Base-by-base conservation (phyloP, 139 green algal species). In the Micractinium conductrix region DNA sequence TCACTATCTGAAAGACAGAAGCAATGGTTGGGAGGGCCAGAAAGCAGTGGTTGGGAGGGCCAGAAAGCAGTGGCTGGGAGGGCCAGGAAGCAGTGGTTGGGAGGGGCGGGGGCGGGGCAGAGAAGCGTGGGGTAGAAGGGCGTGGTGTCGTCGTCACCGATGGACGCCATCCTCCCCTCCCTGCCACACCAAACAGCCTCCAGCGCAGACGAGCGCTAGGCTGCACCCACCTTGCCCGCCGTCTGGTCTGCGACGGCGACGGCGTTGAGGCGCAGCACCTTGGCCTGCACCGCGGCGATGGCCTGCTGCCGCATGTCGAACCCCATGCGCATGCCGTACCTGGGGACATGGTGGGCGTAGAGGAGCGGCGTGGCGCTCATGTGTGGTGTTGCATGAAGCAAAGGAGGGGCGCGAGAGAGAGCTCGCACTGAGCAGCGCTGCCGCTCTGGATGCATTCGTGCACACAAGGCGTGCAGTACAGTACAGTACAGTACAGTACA, bases 211-310 rank as follows among this genome's bases (percentile, higher is more conserved):
- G n/a, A n/a, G n/a, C n/a, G n/a, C n/a, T 7, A 28, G 24, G 21
- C 44, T 28, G 33, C 0, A 30, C 74, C 6, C 60, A 89, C 88
- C 88, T 88, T 86, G 62, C 90, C 90, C 9, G 79, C 63, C 17
- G 81, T 91, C 43, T 92, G 79, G 60, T 90, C 83, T 9, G 85
- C 79, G 16, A 97, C 86, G 1, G 89, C 81, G 1, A 91, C 91
- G 28, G 80, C 86, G 89, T 97, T 97, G 16, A 98, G 90, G n/a
- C 91, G 89, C 58, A 98, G 86, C 17, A 89, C 69, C 74, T 92
- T 93, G 86, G 83, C 80, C 70, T 93, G 85, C 38, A 93, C 76
- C 8, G 90, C 90, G 8, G 89, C 63, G 12, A 90, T 89, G 33
- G 87, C 74, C 71, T 89, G 86, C 81, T 93, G 91, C 4, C 93